Evolutionary conservation across 1,284 basidiomycete species (phyloP), one percentile per base, ranked within the genome.

Genomic region (Moesziomyces sp.): DNA sequence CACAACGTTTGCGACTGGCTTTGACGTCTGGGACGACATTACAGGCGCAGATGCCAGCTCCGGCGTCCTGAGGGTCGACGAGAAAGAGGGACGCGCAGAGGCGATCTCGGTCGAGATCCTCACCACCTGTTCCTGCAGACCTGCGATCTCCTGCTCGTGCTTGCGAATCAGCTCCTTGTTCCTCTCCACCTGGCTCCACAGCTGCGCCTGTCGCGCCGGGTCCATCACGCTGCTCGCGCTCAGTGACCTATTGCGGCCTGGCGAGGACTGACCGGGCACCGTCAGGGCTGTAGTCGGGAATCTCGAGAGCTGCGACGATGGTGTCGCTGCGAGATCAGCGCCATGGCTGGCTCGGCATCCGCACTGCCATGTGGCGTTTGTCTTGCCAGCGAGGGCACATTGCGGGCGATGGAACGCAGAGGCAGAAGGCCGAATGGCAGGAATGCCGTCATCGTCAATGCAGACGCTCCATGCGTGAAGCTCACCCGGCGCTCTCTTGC

Each of bases 401-500:
- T 28, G 42, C 5, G 70, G 70, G 26, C 53, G 59, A 35, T 73
- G 70, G 38, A 73, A 73, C 7, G 70, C 70, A 19, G 70, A 73
- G 8, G 60, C 38, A 10, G 60, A 51, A 3, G 70, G 60, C 1
- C 70, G 59, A 21, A 73, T 68, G 18, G 70, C 53, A n/a, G 70
- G 70, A 23, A 68, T 48, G 14, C 70, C 64, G 10, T 62, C 47
- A 11, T 57, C 34, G 23, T 73, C 54, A 46, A 73, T 60, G 42
- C 59, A 62, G 46, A 73, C 70, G 53, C 64, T 73, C 70, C 70
- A 73, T 13, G 70, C 70, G 26, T 73, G 64, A 18, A 73, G 60
- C 49, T 73, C 70, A 23, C 70, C 70, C 5, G 64, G 70, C 1
- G 50, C 52, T 18, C 64, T 56, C 51, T 61, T 73, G 46, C 60